phyloP scores from a whole-genome alignment of 2,329 filamentous ascomycete species.

The Paecilomyces formosus region DNA sequence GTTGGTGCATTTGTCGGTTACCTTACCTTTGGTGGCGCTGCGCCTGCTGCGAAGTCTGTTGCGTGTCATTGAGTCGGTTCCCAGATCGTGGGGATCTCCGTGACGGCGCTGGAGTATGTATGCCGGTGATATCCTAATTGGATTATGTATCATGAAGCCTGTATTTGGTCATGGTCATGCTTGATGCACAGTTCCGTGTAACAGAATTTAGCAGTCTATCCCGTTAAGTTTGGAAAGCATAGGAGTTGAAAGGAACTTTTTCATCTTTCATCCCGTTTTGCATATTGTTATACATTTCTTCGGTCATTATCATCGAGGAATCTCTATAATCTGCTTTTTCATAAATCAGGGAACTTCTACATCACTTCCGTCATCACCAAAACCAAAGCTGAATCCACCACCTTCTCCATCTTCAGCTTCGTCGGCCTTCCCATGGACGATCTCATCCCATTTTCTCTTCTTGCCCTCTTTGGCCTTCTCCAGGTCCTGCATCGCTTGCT shows the following conservation, averaged over 20 bases:
- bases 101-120: neutral
- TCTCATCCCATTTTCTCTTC: constrained; percentile 81
- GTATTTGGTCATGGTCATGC: neutral
- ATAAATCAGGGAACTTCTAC: constrained; percentile 39
- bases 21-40: constrained; percentile 65
- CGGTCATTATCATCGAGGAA: neutral
- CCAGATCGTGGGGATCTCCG: neutral
- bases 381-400: constrained; percentile 57
- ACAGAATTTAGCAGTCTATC: neutral
- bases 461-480: constrained; percentile 56
- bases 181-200: neutral
- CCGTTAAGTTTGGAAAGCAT: neutral
- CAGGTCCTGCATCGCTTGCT: constrained; percentile 57
- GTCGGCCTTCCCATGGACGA: constrained; percentile 54
- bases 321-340: neutral
- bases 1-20: constrained; percentile 87
- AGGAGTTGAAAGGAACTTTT: neutral
- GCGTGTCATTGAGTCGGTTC: constrained; percentile 68
- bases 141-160: neutral
- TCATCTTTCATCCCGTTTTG: neutral
- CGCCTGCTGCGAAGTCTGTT: constrained; percentile 70
- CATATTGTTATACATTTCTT: neutral
- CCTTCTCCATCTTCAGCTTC: constrained; percentile 17
- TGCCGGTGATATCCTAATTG: neutral
- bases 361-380: constrained; percentile 51